Conservation (phyloP, 345 rosid species). For the Populus davidiana region DNA sequence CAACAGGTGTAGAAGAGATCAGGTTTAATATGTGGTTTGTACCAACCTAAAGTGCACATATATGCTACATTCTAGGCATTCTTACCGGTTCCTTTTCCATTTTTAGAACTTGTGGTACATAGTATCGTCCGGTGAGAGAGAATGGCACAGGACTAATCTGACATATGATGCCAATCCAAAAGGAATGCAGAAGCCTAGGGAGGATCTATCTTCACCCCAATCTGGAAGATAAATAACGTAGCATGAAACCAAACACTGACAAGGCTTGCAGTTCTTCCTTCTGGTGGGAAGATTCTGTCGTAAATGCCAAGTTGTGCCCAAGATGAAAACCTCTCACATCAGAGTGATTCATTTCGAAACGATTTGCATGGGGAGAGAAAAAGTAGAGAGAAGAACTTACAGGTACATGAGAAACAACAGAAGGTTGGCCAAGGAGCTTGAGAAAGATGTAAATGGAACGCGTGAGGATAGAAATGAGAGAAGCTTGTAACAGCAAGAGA, state of each 20-base stretch:
- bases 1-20: neutral
- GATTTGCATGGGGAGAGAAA: neutral
- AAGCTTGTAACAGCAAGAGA: constrained; percentile 15
- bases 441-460: constrained; percentile 12
- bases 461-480: constrained; percentile 15
- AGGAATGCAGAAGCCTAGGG: constrained; percentile 16
- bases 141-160: constrained; percentile 10
- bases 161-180: constrained; percentile 2
- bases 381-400: neutral
- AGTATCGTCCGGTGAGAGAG: constrained; percentile 2
- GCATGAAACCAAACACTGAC: constrained; percentile 38
- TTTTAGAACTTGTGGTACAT: neutral
- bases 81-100: neutral
- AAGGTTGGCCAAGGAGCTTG: constrained; percentile 21
- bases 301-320: constrained; percentile 22
- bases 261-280: constrained; percentile 23
- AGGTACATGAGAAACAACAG: constrained; percentile 22
- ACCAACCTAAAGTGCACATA: neutral
- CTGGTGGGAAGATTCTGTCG: constrained; percentile 26
- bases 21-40: neutral
- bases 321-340: constrained; percentile 18
- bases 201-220: constrained; percentile 39
- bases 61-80: neutral
- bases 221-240: constrained; percentile 25
- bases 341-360: neutral